Evolutionary conservation across 345 rosid species (phyloP), one percentile per base, ranked within the genome.

Genomic region (Brassica cretica): DNA sequence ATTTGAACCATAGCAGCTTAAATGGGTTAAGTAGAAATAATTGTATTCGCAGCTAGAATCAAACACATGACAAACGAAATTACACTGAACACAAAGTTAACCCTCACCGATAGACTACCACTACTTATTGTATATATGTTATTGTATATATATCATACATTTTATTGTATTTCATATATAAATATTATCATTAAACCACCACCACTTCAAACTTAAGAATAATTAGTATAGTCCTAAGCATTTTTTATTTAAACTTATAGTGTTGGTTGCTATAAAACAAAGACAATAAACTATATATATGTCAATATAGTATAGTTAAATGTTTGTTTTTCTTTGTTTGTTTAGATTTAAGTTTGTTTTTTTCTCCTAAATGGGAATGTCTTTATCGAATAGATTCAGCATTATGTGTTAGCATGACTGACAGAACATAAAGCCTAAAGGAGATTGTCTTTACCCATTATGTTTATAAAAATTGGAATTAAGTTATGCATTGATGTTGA

Each of bases 361-460:
- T 68, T 15, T 60, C 68, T 72, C 59, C 18, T 3, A 15, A 53
- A 53, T 44, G 61, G 68, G 44, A 10, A 72, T 44, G 76, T 44
- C 76, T 72, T 44, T 72, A 62, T 72, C 68, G 68, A 72, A 62
- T 72, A 62, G 68, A 72, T 62, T 29, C 61, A 72, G 41, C 68
- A 30, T 72, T 72, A 72, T 61, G 76, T 72, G 76, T 29, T 62
- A 44, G 29, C 76, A 72, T 72, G 59, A 10, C 37, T 62, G 68
- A 72, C 44, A 60, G 68, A 72, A 44, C 68, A 46, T 69, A 69
- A 68, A 68, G 72, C 62, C 72, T 72, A 61, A 72, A 72, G 76
- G 29, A 72, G 76, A 72, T 41, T 39, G 59, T 72, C 67, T 61
- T 41, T 72, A 24, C 29, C 62, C 68, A 59, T 60, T 37, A 72